Base-by-base conservation (phyloP, 23 red algal species). In the Agarophyton chilense region DNA sequence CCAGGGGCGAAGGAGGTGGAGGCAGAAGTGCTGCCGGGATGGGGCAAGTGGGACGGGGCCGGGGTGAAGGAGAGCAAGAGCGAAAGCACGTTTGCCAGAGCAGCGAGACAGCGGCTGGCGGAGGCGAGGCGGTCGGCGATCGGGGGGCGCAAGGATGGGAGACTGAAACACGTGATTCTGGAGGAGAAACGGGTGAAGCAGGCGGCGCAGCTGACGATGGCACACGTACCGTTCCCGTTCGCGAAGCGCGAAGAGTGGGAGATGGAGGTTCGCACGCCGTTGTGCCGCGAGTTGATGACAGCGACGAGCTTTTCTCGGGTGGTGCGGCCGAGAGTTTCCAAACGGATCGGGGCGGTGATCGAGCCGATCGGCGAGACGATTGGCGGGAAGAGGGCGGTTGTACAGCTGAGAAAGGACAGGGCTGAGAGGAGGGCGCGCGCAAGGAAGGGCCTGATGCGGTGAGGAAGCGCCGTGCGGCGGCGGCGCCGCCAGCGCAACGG, bases 21-120 rank as follows among this genome's bases (percentile, higher is more conserved):
- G 21, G 89, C 89, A 5, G 79, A 77, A n/a, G 79, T 84, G 28
- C 66, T 92, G n/a, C 89, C 89, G 56, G 89, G 89, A 17, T 92
- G 89, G 89, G 89, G 89, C 19, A 31, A 41, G 50, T 92, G 89
- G 89, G 89, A 73, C 53, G 89, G 89, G 11, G 79, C 60, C 0
- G 79, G 79, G 6, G 71, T 83, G 41, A 79, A 77, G 86, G 4
- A 2, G 8, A 78, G 52, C 4, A 92, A 75, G 79, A 53, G 32
- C 11, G 89, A 92, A 57, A 76, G 63, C 39, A 66, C 89, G 25
- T 92, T 92, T 84, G 89, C 89, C 2, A 52, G 52, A 49, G 89
- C 89, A 16, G 89, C 89, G 31, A 36, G 63, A 62, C 57, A 92
- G 41, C 18, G 65, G 52, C 50, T 92, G 29, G 78, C 41, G 22